Percentiles rank a stretch among this genome's conserved stretches.
Conservation (phyloP, 306 rosid genomes). For the Trichosanthes cucumerina region DNA sequence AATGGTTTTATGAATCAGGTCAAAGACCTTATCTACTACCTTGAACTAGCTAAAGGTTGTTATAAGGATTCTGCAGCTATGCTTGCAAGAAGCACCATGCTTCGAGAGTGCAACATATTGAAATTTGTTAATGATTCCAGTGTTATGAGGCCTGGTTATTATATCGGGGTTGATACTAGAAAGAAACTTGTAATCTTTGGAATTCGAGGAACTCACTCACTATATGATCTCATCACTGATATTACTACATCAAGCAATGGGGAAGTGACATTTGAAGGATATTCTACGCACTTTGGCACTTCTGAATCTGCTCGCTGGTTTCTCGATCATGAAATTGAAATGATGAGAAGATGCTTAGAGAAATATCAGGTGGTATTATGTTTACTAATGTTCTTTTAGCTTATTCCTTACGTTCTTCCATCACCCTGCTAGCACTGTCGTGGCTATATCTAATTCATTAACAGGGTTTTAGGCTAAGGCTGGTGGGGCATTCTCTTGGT, state of each 20-base stretch:
- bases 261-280: slow-evolving; percentile 79
- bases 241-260: slow-evolving; percentile 56
- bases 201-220: slow-evolving; percentile 86
- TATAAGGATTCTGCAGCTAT: slow-evolving; percentile 46
- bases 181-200: slow-evolving; percentile 73
- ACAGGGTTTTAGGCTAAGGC: slow-evolving; percentile 92
- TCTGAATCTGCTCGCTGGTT: slow-evolving; percentile 95
- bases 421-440: slow-evolving; percentile 8
- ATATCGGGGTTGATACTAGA: slow-evolving; percentile 66
- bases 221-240: slow-evolving; percentile 88
- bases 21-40: slow-evolving; percentile 72
- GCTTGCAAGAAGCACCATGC: slow-evolving; percentile 80
- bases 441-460: slow-evolving; percentile 37
- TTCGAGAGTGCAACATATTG: slow-evolving; percentile 70
- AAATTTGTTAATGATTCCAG: slow-evolving; percentile 70
- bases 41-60: slow-evolving; percentile 76
- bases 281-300: slow-evolving; percentile 84
- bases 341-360: slow-evolving; percentile 51
- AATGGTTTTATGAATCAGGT: slow-evolving; percentile 49
- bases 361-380: slow-evolving; percentile 56
- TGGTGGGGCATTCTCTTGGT: slow-evolving; percentile 97
- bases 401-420: slow-evolving; percentile 11
- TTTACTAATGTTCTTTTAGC: slow-evolving; percentile 2
- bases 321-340: slow-evolving; percentile 63
- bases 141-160: slow-evolving; percentile 90